Evolutionary conservation across 1,284 basidiomycete genomes (phyloP), one percentile per base, ranked within the genome.

Genomic region (Albatrellus sp.): DNA sequence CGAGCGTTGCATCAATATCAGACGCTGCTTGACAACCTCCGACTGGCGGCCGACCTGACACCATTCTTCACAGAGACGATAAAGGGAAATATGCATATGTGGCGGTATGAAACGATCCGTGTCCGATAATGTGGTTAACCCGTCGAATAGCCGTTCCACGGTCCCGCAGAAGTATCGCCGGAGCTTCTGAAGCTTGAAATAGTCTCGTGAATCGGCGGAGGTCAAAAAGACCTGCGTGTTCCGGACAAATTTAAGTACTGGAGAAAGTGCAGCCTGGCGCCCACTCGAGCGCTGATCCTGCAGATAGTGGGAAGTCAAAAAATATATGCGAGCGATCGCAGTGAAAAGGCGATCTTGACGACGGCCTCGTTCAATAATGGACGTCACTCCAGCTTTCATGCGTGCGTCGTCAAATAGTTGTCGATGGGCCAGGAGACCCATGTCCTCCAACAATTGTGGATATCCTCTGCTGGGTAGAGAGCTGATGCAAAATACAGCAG

Each of bases 1-100:
- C 7, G 76, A 73, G 48, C 77, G 77, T 51, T 90, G 77, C 73
- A 90, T 90, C 43, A 75, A 61, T 20, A 80, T 73, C 40, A 88
- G 67, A 43, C 87, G 76, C 48, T 82, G 84, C 57, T 80, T 86
- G 20, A 80, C 77, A 12, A 70, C 66, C 48, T 90, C 88, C 1
- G 78, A 75, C 54, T 89, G 77, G 40, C 79, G 75, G 6, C 88
- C 90, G 44, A 88, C 73, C 53, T 87, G 80, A 59, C 92, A 94
- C 93, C 93, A 97, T 53, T 94, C 91, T 59, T 91, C 87, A 55
- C 91, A 93, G 36, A 91, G 67, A 38, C 83, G 76, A 62, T 90
- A 96, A 42, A 97, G 67, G 7, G 80, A 75, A 7, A 91, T 69
- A 53, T 90, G 80, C 62, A 82, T 80, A 45, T 88, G 77, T 7